phyloP scores from a whole-genome alignment of 1,284 basidiomycete species.

The Apiotrichum sp. region DNA sequence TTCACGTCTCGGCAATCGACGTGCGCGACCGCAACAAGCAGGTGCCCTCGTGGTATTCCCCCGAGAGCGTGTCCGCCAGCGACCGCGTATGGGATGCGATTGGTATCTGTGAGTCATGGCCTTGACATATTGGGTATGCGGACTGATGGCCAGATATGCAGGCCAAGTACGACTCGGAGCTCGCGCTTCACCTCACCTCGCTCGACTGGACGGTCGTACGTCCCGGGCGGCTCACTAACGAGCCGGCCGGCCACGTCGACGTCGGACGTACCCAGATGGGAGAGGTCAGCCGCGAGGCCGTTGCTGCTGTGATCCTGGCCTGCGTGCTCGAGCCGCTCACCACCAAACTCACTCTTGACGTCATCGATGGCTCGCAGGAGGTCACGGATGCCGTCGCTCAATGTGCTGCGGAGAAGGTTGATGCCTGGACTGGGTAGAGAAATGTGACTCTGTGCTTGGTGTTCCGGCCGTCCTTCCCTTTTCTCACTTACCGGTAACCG shows the following conservation, averaged over 20 bases:
- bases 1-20: slow-evolving; percentile 64
- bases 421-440: slow-evolving; percentile 22
- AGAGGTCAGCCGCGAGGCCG: slow-evolving; percentile 54
- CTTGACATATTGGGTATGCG: not conserved
- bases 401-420: slow-evolving; percentile 53
- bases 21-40: slow-evolving; percentile 51
- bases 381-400: slow-evolving; percentile 58
- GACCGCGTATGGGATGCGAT: slow-evolving; percentile 49
- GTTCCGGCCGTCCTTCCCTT: too few relatives aligned
- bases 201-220: slow-evolving; percentile 68
- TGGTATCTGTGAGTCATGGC: slow-evolving; percentile 28
- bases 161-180: slow-evolving; percentile 65
- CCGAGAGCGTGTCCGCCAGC: slow-evolving; percentile 44
- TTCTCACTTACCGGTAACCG: too few relatives aligned
- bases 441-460: too few relatives aligned
- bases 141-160: slow-evolving; percentile 50
- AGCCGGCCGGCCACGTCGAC: slow-evolving; percentile 53
- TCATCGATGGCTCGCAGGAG: slow-evolving; percentile 56
- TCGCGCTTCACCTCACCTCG: slow-evolving; percentile 55
- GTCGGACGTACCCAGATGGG: slow-evolving; percentile 57
- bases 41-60: slow-evolving; percentile 53
- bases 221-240: slow-evolving; percentile 57
- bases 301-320: slow-evolving; percentile 55
- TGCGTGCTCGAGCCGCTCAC: slow-evolving; percentile 57
- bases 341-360: slow-evolving; percentile 58